Conservation (phyloP, 345 rosid species). For the Citrus maxima region DNA sequence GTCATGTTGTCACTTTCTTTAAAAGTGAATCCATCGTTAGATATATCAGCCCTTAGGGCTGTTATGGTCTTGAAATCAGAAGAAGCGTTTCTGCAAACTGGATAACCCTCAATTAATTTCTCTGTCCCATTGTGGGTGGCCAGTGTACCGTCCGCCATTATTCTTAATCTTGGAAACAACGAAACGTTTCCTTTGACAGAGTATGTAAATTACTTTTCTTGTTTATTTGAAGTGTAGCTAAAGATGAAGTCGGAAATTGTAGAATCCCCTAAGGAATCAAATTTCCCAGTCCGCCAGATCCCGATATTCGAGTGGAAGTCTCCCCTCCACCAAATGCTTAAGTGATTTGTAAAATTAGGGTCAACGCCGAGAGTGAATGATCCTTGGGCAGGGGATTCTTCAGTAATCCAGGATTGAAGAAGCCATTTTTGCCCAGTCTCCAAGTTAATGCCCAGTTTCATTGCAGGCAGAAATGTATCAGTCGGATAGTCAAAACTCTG, state of each 20-base stretch:
- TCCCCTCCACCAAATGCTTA: not conserved
- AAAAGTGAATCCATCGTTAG: not conserved
- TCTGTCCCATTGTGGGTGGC: not conserved
- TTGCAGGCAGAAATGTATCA: constrained; percentile 27
- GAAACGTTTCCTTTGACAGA: not conserved
- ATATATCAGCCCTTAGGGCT: not conserved
- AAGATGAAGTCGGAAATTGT: not conserved
- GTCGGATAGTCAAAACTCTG: constrained; percentile 14
- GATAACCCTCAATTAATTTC: not conserved
- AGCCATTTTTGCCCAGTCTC: constrained; percentile 12
- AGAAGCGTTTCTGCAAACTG: not conserved
- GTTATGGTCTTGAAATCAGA: not conserved
- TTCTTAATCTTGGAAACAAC: not conserved
- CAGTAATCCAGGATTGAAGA: constrained; percentile 22
- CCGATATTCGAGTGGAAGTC: not conserved
- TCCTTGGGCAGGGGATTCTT: constrained; percentile 18
- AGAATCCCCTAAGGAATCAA: not conserved
- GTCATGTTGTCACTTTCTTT: constrained; percentile 2
- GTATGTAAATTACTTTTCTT: constrained; percentile 14
- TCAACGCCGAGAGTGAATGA: constrained; percentile 27
- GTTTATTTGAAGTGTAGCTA: not conserved
- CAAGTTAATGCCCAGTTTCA: constrained; percentile 36
- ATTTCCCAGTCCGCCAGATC: not conserved
- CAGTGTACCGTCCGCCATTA: not conserved
- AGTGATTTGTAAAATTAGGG: not conserved